Evolutionary conservation across 2,329 filamentous ascomycete species (phyloP), one percentile per base, ranked within the genome.

Genomic region (Bipolaris oryzae): DNA sequence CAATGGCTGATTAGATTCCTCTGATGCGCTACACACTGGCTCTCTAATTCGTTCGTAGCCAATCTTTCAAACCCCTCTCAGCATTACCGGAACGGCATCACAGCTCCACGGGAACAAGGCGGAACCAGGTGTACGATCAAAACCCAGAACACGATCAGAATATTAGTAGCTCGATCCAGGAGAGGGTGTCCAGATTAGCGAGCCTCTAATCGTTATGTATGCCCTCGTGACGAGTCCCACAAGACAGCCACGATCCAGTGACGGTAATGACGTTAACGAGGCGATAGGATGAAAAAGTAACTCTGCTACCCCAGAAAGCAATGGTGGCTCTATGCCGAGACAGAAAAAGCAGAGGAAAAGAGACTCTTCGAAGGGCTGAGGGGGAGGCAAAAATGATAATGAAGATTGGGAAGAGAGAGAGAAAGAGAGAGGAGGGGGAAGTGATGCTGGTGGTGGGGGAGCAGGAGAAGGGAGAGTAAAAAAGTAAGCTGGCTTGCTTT

Each of bases 61-160:
- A 53, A 18, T 57, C 44, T 53, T 44, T 35, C 52, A 45, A 48
- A 31, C 38, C 45, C 50, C 44, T 48, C 21, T 53, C 42, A 53
- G 49, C 54, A 49, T 28, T 44, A 39, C 46, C 48, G 54, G 31
- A 33, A 11, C 38, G 35, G 48, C 54, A 57, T 47, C 50, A 43
- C 44, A 53, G 33, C 50, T 38, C 25, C 39, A 42, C 38, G n/a
- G n/a, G 20, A 28, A 28, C 42, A 48, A 44, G 39, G 39, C 46
- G 20, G 16, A 45, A 39, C 53, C 47, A 23, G 25, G 28, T 13
- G 20, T 35, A 11, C 43, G 42, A 25, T 33, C 25, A 21, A 41
- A 35, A 13, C 6, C 46, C 20, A 25, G 35, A 13, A 7, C 21
- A 44, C 53, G 23, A 21, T 28, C 34, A 28, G 25, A n/a, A 47